Evolutionary conservation across 139 green algal genomes (phyloP).

Genomic region (Axilococcus clingmanii): DNA sequence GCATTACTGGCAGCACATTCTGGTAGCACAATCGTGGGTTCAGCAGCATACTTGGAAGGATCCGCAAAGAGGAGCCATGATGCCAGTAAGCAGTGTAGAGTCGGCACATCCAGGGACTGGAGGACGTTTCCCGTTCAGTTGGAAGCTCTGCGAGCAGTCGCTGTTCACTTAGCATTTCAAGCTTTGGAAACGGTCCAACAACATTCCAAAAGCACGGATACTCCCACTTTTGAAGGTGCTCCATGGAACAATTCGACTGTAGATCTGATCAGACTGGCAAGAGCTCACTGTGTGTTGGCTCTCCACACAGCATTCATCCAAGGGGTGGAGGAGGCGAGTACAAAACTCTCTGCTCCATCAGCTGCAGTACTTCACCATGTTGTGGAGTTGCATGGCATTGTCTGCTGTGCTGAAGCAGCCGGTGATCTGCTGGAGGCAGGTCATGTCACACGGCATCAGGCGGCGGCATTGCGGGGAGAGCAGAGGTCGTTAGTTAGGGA

Average conservation of each 20-base stretch:
- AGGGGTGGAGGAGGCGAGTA: conserved; percentile 11
- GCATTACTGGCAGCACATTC: conserved; percentile 21
- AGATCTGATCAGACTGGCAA: conserved; percentile 48
- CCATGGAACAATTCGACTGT: conserved; percentile 68
- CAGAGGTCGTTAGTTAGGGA: conserved; percentile 47
- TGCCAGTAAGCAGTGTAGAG: neutral
- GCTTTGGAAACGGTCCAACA: conserved; percentile 22
- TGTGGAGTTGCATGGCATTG: conserved; percentile 51
- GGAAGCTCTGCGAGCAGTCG: conserved; percentile 19
- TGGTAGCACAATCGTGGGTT: conserved; percentile 27
- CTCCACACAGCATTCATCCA: conserved; percentile 48
- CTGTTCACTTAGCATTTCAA: conserved; percentile 8
- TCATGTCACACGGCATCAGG: conserved; percentile 47
- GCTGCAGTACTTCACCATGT: conserved; percentile 44
- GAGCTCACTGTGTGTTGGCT: conserved; percentile 46
- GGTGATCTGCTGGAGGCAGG: conserved; percentile 62
- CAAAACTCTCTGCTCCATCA: conserved; percentile 9
- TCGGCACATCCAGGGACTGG: conserved; percentile 24
- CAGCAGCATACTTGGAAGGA: conserved; percentile 56
- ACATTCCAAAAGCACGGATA: conserved; percentile 19
- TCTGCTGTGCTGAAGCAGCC: conserved; percentile 30
- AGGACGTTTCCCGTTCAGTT: conserved; percentile 1
- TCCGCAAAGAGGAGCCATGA: conserved; percentile 3
- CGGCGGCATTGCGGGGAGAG: conserved; percentile 24
- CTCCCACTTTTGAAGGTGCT: conserved; percentile 56